Base-by-base conservation (phyloP, 2,329 filamentous ascomycete genomes). In the Emergomyces orientalis region DNA sequence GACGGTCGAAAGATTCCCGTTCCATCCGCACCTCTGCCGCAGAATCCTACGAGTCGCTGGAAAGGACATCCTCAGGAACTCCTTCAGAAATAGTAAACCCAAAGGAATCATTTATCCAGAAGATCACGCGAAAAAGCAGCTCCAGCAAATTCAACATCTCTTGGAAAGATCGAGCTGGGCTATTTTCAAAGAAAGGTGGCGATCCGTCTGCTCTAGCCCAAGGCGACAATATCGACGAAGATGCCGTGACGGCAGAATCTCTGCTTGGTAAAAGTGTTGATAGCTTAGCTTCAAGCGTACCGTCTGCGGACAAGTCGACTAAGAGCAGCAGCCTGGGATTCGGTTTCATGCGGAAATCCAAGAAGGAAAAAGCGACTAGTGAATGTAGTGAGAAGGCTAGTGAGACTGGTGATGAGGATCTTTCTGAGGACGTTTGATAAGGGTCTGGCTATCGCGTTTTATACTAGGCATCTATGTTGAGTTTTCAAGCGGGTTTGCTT, bases 31-130 rank as follows among this genome's bases (percentile, higher is more conserved):
- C 74, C 25, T 78, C 78, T 45, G 76, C 77, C 7, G 72, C 78
- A 11, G 79, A 80, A 58, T 81, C 79, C 3, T 72, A 76, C 54
- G 79, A 81, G 58, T 79, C 78, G 5, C 67, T 81, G 34, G 79
- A 81, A 64, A 77, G 77, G 60, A 72, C 78, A 59, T 73, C 75
- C 14, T 80, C 79, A 6, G 73, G 71, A 17, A 73, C 77, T 13
- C 76, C 76, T 14, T 71, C 73, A 5, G 77, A 80, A 58, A 73
- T 74, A 59, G 68, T 70, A 55, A 72, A 70, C 43, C 71, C 75
- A 6, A 81, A 80, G 65, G 79, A 80, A 64, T 80, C 79, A 8
- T 79, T 81, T 61, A 81, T 81, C 63, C 79, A 79, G 62, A 81
- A 80, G 65, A 78, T 81, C 62, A 80, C 78, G 8, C 77, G 79